Evolutionary conservation across 1,284 basidiomycete genomes (phyloP), one percentile per base, ranked within the genome.

Genomic region (Flammula alnicola): DNA sequence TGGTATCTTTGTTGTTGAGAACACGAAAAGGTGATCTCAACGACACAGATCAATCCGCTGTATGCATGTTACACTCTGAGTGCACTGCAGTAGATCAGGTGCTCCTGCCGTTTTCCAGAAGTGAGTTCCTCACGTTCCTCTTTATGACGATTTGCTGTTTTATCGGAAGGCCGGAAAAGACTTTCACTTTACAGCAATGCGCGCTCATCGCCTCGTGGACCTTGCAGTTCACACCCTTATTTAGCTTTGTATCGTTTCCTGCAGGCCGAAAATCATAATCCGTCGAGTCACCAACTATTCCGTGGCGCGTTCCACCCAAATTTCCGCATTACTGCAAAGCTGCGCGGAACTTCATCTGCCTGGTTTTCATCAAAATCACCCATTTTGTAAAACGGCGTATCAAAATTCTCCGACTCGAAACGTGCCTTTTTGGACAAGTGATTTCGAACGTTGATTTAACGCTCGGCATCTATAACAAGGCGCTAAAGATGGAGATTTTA

Each of bases 401-500:
- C 39, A 42, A 42, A 27, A 42, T 47, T 26, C 20, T 30, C 38
- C n/a, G n/a, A n/a, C 37, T 39, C 37, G 20, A 39, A 39, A 39
- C 37, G 37, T 39, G 37, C 37, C 37, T 39, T 22, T 39, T 27
- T 39, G 16, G 33, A 36, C 33, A 30, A 30, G 16, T 49, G 39
- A 37, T 38, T n/a, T n/a, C 19, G 22, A 47, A 26, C 22, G 39
- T 36, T 49, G 52, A 47, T 50, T 45, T 47, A 44, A 42, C 41
- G 38, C 44, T 51, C 52, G 42, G 49, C 48, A 47, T 52, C 47
- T 38, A 14, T 47, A 41, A 35, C 45, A 31, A 45, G 46, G 39
- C 50, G 51, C 53, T 47, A 57, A 55, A 54, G 40, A 44, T 54
- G 43, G 43, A 31, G 44, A 43, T 37, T 35, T 44, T 35, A 33